Evolutionary conservation across 2,329 filamentous ascomycete genomes (phyloP).

Genomic region (Hypoxylon sp.): DNA sequence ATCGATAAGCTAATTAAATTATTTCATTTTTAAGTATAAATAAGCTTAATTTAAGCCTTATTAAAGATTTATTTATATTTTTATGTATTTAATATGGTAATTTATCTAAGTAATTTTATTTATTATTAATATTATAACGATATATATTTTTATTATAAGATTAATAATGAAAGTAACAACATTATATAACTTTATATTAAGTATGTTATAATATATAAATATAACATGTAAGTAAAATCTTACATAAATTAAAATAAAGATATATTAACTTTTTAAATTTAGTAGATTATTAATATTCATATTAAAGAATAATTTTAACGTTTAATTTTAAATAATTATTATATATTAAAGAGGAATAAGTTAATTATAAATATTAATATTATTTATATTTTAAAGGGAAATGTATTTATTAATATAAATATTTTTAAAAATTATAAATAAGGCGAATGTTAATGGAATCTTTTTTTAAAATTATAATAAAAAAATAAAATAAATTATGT

Average conservation of each 20-base stretch:
- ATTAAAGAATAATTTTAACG: too few species aligned
- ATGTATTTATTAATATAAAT: neutral
- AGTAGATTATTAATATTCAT: neutral
- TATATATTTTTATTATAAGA: neutral
- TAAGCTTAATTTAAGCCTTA: neutral
- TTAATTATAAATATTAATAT: neutral
- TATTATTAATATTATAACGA: neutral
- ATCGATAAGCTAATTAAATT: neutral
- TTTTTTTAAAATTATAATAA: neutral
- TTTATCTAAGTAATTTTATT: neutral
- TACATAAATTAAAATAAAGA: constrained; percentile 1
- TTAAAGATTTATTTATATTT: neutral
- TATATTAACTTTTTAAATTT: neutral
- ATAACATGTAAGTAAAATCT: neutral
- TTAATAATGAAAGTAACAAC: neutral
- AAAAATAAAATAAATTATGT: neutral
- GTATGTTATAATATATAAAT: neutral
- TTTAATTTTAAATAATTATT: too few species aligned
- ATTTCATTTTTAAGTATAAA: neutral
- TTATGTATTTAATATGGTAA: neutral
- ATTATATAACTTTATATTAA: neutral
- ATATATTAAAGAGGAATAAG: neutral
- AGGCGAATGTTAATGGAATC: too few species aligned
- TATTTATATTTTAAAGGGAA: neutral
- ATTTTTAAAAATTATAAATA: too few species aligned